Evolutionary conservation across 1,284 basidiomycete species (phyloP).

Genomic region (Singerocomus inundabilis): DNA sequence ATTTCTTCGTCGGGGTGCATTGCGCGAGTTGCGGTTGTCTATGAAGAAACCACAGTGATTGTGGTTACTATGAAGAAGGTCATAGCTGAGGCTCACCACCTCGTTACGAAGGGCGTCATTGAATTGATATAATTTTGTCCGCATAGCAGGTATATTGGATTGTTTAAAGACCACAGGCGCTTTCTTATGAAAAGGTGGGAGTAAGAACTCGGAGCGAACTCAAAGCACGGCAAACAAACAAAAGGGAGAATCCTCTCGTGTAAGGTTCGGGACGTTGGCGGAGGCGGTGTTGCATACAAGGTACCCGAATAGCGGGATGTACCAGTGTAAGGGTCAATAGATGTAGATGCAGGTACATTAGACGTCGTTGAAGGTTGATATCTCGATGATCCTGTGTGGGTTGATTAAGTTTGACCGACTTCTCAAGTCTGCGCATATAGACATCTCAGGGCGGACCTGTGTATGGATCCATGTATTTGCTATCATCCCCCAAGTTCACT

Average conservation of each 20-base stretch:
- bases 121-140: slow-evolving; percentile 80
- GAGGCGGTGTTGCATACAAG: slow-evolving; percentile 24
- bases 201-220: slow-evolving; percentile 1
- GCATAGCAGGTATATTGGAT: slow-evolving; percentile 86
- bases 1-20: slow-evolving; percentile 68
- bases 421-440: slow-evolving; percentile 20
- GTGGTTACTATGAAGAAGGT: neutral
- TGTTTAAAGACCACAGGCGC: slow-evolving; percentile 78
- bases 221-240: slow-evolving; percentile 39
- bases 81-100: slow-evolving; percentile 46
- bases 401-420: neutral
- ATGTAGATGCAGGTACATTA: slow-evolving; percentile 27
- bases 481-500: slow-evolving; percentile 61
- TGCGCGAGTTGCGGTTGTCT: slow-evolving; percentile 68
- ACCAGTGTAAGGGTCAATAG: slow-evolving; percentile 43
- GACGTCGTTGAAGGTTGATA: slow-evolving; percentile 23
- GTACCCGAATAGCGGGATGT: slow-evolving; percentile 37
- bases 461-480: slow-evolving; percentile 84
- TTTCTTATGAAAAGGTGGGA: slow-evolving; percentile 35
- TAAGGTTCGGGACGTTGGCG: slow-evolving; percentile 23
- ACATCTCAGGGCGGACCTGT: slow-evolving; percentile 57
- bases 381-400: slow-evolving; percentile 35
- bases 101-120: slow-evolving; percentile 70
- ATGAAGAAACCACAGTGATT: slow-evolving; percentile 3
- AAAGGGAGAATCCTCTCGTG: slow-evolving; percentile 54